Percentiles rank a stretch among this genome's conserved stretches.
phyloP scores from a whole-genome alignment of 441 rosid genomes.

The Hypseocharis bilobata region DNA sequence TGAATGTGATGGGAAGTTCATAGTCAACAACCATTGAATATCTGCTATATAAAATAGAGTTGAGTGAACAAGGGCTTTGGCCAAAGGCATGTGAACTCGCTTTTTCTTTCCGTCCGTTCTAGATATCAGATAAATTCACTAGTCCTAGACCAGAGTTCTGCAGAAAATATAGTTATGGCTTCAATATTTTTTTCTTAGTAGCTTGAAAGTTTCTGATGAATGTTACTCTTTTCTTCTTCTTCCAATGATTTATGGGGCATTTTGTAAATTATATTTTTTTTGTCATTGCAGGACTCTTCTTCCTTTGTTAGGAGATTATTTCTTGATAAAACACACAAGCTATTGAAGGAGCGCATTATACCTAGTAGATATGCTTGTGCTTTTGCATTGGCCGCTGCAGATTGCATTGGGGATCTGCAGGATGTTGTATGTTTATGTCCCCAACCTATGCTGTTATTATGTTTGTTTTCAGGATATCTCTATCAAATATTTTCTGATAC shows the following conservation, averaged over 20 bases:
- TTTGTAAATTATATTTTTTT: background rate
- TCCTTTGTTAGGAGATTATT: constrained; percentile 44
- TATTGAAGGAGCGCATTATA: constrained; percentile 49
- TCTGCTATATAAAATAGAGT: no score
- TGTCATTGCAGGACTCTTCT: constrained; percentile 54
- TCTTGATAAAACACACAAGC: constrained; percentile 54
- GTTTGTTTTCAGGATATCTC: constrained; percentile 8
- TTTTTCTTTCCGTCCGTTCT: no score
- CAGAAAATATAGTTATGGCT: background rate
- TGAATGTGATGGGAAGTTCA: background rate
- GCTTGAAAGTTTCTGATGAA: constrained; percentile 4
- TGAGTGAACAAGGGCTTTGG: no score
- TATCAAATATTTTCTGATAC: constrained; percentile 22
- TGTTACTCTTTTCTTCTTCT: background rate
- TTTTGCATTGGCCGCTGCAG: constrained; percentile 55
- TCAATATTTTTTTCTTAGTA: background rate
- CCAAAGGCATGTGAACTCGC: no score
- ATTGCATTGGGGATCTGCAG: constrained; percentile 47
- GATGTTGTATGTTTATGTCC: constrained; percentile 46
- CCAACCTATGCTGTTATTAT: constrained; percentile 9
- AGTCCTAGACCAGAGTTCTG: background rate
- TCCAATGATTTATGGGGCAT: background rate
- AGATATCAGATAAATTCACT: background rate
- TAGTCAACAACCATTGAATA: background rate
- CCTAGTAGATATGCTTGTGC: constrained; percentile 85